Conservation (phyloP, 805 yeast species). For the Crinitomyces ghanaensis region DNA sequence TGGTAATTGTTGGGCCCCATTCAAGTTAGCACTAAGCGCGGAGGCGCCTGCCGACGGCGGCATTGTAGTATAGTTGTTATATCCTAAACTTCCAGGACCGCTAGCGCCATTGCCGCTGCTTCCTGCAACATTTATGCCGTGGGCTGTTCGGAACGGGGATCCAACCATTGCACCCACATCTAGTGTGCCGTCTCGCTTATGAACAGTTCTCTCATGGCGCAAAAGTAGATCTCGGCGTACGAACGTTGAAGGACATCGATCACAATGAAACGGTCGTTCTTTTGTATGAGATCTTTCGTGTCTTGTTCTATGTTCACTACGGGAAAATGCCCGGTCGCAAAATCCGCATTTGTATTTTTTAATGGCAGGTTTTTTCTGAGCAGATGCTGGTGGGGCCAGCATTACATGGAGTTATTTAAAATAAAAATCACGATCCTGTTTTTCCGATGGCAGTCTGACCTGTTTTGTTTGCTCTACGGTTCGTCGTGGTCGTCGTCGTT, state of each 20-base stretch:
- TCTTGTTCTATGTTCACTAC: constrained; percentile 67
- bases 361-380: constrained; percentile 6
- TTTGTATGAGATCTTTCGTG: constrained; percentile 75
- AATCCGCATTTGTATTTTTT: constrained; percentile 66
- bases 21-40: constrained; percentile 3
- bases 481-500: no score
- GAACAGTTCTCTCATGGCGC: constrained; percentile 72
- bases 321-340: constrained; percentile 70
- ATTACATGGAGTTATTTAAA: no score
- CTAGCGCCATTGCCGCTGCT: no score
- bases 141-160: no score
- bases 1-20: constrained; percentile 7
- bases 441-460: no score
- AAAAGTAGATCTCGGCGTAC: constrained; percentile 69
- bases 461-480: no score
- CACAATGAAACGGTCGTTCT: constrained; percentile 69
- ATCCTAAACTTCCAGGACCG: background rate
- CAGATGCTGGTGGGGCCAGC: no score
- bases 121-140: no score
- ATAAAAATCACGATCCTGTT: no score
- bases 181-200: constrained; percentile 19
- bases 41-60: background rate
- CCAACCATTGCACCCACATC: background rate
- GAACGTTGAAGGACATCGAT: constrained; percentile 57
- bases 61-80: background rate